Percentiles rank a stretch among this genome's conserved stretches.
Evolutionary conservation across 2,329 filamentous ascomycete species (phyloP).

Genomic region (Arthrobotrys iridis): DNA sequence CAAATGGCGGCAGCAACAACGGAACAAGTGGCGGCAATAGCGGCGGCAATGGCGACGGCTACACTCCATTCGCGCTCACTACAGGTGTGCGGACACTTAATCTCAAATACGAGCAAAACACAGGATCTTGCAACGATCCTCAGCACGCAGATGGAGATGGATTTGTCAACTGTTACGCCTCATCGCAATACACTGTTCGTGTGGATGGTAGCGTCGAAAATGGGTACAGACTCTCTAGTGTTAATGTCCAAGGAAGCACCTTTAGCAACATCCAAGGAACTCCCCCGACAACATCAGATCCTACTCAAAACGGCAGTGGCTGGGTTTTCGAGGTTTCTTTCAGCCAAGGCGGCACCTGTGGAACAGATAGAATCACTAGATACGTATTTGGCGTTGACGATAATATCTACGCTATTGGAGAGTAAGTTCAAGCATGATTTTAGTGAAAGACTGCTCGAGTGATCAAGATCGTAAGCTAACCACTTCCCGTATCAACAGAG

Average conservation of each 20-base stretch:
- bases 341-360: slow-evolving; percentile 17
- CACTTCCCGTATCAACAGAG: slow-evolving; percentile 3
- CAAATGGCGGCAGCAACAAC: slow-evolving; percentile 2
- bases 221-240: slow-evolving; percentile 46
- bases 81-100: slow-evolving; percentile 32
- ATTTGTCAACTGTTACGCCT: slow-evolving; percentile 22
- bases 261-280: slow-evolving; percentile 40
- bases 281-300: slow-evolving; percentile 29
- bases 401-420: slow-evolving; percentile 39
- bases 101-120: slow-evolving; percentile 18
- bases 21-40: slow-evolving; percentile 2
- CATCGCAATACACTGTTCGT: slow-evolving; percentile 23
- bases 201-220: slow-evolving; percentile 16
- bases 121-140: slow-evolving; percentile 45
- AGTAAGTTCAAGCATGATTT: too few relatives aligned
- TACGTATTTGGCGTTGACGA: slow-evolving; percentile 30
- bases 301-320: slow-evolving; percentile 1
- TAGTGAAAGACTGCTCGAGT: background rate
- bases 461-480: background rate
- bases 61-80: slow-evolving; percentile 31
- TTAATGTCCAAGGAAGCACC: slow-evolving; percentile 27
- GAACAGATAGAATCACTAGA: slow-evolving; percentile 30
- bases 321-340: slow-evolving; percentile 40
- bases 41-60: background rate
- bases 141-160: slow-evolving; percentile 4